Evolutionary conservation across 805 yeast species (phyloP), one percentile per base, ranked within the genome.

Genomic region (Myxozyma geophila): DNA sequence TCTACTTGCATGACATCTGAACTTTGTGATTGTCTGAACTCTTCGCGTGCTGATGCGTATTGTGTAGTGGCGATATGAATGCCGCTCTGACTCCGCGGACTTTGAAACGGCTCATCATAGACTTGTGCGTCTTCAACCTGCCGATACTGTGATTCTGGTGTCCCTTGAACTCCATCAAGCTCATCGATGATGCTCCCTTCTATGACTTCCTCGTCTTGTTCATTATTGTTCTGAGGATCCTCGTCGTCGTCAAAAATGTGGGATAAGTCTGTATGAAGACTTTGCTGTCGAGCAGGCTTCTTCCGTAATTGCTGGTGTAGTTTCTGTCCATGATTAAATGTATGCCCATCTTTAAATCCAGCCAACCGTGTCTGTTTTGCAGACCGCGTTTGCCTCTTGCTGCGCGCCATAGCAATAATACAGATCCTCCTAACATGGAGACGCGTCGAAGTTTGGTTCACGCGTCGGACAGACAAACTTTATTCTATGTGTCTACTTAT

Each of bases 301-400:
- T 17, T 37, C 12, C 33, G 28, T 39, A 49, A 10, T 13, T 49
- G 39, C 17, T 49, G 19, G 40, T 49, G 53, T 15, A 49, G 40
- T 15, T 49, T 49, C 41, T 28, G 37, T 10, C 61, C 57, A 33
- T 17, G 57, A 33, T 43, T 44, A 23, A 35, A 35, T 13, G 13
- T 41, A 28, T n/a, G n/a, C 7, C 33, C 61, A 23, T 44, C 51
- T n/a, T 41, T 54, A 35, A 58, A 58, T 6, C 35, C 47, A 4
- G 61, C 56, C 7, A 58, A 52, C 9, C 61, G 61, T n/a, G 52
- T 37, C 51, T 58, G 61, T 49, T 23, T 28, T 17, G 36, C 35
- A 8, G 9, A 7, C 6, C 13, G 8, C 39, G 2, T 13, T 19
- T 44, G 46, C 23, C 35, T 13, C 35, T 51, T 37, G 12, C 8